Base-by-base conservation (phyloP, 176 grass and related monocot species). In the Pharus latifolius region DNA sequence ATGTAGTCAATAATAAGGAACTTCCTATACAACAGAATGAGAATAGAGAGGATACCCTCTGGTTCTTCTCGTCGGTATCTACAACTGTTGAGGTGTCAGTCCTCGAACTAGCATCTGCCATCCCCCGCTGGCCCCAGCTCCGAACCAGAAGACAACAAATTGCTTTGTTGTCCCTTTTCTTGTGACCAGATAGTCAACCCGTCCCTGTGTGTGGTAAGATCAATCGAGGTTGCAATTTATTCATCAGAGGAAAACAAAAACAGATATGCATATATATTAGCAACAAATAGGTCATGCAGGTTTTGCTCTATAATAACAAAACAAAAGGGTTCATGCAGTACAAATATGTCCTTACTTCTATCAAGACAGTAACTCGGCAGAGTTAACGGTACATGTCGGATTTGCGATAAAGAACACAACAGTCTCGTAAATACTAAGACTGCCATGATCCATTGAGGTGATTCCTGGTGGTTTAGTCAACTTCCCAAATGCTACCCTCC, bases 51-150 rank as follows among this genome's bases (percentile, higher is more conserved):
- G 13, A 49, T 88, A 88, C 85, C 85, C 69, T 83, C 73, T 80
- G 80, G 74, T 83, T 79, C 51, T 79, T 88, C 63, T 88, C 85
- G 44, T 88, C 80, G 5, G 70, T 83, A 52, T 88, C 85, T 52
- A 88, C 10, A 46, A 83, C 80, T 70, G 59, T 83, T 0, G 80
- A 88, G 19, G 63, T 88, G 76, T 83, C 85, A 80, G 80, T 88
- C 75, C 80, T 88, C 16, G 80, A 75, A 65, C 64, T 83, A 59
- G 85, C 80, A 88, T 88, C 80, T 65, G 85, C 80, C 85, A 83
- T 88, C 34, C 63, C 65, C 63, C 26, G 75, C 68, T 70, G 31
- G 45, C 51, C 63, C 80, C 80, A 79, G 64, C 57, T 76, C 15
- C 34, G 38, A 75, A 64, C 31, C 75, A 49, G 40, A 70, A 68